Conservation (phyloP, 179 eudicot genomes). For the Beta lomatogona region DNA sequence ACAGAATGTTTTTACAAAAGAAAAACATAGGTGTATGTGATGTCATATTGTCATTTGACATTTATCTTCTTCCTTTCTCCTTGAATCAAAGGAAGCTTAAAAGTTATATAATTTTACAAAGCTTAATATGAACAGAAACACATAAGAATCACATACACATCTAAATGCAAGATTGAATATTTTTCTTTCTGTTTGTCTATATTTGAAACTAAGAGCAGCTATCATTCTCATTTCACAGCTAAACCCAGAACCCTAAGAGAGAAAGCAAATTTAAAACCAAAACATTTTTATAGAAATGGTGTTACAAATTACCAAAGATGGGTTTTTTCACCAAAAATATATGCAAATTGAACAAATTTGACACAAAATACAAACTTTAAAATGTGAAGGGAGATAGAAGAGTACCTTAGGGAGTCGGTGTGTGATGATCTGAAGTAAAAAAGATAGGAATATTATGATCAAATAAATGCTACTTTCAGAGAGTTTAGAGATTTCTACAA, state of each 20-base stretch:
- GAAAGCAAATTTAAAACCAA: not conserved
- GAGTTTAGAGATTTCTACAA: not conserved
- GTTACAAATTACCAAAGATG: not conserved
- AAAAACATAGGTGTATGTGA: not conserved
- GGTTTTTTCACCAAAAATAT: not conserved
- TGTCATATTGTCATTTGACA: not conserved
- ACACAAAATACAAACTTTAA: not conserved
- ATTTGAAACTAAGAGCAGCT: not conserved
- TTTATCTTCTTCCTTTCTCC: not conserved
- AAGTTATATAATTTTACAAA: not conserved
- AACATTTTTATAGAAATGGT: not conserved
- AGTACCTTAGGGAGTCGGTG: conserved; percentile 14
- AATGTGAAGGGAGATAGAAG: conserved; percentile 1
- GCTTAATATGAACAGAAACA: not conserved
- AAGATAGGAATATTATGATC: not conserved
- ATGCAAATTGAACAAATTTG: too few species aligned
- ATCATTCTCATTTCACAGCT: not conserved
- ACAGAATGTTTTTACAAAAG: not conserved
- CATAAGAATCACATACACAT: not conserved
- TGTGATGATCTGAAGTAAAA: not conserved
- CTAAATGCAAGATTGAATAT: not conserved
- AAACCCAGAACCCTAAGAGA: not conserved
- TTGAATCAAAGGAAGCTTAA: not conserved
- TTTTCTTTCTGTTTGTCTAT: not conserved
- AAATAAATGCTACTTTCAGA: not conserved